phyloP scores from a whole-genome alignment of 306 rosid species.

The Vicia sativa region DNA sequence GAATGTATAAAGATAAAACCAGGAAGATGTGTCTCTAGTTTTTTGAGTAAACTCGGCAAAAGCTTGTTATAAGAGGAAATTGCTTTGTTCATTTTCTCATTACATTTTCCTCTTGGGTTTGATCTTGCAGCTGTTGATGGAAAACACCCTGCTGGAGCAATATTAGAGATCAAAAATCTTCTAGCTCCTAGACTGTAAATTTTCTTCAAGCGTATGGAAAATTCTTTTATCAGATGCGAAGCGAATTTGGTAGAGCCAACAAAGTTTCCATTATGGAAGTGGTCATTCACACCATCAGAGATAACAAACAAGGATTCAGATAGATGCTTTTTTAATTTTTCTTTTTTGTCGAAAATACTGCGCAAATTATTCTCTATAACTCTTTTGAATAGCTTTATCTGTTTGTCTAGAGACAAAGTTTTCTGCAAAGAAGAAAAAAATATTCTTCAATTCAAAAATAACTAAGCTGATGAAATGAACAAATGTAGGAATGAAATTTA shows the following conservation, averaged over 20 bases:
- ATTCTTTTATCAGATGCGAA: conserved; percentile 22
- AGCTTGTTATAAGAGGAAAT: conserved; percentile 31
- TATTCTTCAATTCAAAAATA: background rate
- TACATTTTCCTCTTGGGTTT: conserved; percentile 41
- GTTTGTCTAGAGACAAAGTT: conserved; percentile 31
- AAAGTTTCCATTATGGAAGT: conserved; percentile 14
- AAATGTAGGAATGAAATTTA: background rate
- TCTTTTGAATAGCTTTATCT: conserved; percentile 24
- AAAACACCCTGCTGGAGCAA: conserved; percentile 50
- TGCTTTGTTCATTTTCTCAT: conserved; percentile 19
- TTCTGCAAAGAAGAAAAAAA: background rate
- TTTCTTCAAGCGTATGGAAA: conserved; percentile 42
- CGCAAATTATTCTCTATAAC: conserved; percentile 34
- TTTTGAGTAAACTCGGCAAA: conserved; percentile 25
- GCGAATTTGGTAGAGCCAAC: conserved; percentile 11
- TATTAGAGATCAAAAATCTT: conserved; percentile 38
- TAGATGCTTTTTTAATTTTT: conserved; percentile 31
- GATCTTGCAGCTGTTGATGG: conserved; percentile 16
- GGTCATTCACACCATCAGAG: conserved; percentile 39
- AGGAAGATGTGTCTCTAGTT: conserved; percentile 39
- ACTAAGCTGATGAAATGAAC: background rate
- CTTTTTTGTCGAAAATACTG: background rate
- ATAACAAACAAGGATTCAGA: conserved; percentile 43
- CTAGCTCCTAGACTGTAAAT: conserved; percentile 48
- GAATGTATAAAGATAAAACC: conserved; percentile 34